Conservation (phyloP, 257 asterid genomes). For the Echium plantagineum region DNA sequence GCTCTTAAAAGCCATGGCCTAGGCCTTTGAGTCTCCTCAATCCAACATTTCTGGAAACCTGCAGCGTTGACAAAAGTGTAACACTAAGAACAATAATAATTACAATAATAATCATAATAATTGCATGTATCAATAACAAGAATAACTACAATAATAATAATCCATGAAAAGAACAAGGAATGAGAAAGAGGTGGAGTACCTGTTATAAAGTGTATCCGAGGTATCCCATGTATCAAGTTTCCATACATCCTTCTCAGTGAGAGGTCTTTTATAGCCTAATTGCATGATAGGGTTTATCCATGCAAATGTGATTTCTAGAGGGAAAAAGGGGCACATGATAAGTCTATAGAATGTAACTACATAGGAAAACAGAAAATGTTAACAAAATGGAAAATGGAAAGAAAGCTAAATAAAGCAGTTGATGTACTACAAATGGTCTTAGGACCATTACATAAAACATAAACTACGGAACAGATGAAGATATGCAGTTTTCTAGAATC, state of each 20-base stretch:
- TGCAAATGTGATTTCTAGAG: constrained; percentile 48
- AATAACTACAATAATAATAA: too few species aligned
- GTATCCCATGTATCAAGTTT: constrained; percentile 81
- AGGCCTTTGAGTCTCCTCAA: constrained; percentile 47
- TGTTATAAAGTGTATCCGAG: constrained; percentile 49
- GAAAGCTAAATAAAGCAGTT: neutral
- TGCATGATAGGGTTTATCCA: constrained; percentile 92
- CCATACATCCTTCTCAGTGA: constrained; percentile 79
- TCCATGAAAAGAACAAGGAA: constrained; percentile 1
- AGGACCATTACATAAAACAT: neutral
- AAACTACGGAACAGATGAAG: neutral
- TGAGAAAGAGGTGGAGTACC: constrained; percentile 20
- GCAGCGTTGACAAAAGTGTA: constrained; percentile 1
- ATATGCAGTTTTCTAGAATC: too few species aligned
- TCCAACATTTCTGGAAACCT: constrained; percentile 79
- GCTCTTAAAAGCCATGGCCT: constrained; percentile 85
- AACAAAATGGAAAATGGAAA: neutral
- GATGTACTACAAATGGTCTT: neutral
- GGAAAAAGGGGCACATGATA: neutral
- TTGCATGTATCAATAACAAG: too few species aligned
- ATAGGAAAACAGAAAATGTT: neutral
- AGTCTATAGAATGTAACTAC: neutral
- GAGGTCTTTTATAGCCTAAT: constrained; percentile 64
- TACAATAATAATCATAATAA: too few species aligned
- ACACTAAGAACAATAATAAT: neutral